A percentile compares a stretch with the other conserved stretches of the same genome.
Conservation (phyloP, 2,329 filamentous ascomycete species). For the Diaporthe australafricana region DNA sequence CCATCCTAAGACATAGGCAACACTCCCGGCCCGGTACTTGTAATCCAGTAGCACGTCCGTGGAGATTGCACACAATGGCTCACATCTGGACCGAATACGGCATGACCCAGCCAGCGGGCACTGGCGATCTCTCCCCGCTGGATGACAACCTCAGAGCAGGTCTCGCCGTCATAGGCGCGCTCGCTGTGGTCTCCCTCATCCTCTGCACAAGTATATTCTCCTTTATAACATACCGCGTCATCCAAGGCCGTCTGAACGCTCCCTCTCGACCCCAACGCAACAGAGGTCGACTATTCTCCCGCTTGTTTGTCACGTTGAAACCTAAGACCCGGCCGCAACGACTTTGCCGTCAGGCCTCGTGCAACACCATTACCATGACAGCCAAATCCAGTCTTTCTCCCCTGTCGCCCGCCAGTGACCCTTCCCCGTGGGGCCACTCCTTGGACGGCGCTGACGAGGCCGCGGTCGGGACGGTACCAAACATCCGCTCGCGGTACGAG, state of each 20-base stretch:
- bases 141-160: conserved; percentile 2
- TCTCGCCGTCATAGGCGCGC: conserved; percentile 12
- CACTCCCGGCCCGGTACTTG: background rate
- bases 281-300: background rate
- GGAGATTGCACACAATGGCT: background rate
- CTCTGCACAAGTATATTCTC: conserved; percentile 23
- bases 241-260: background rate
- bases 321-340: background rate
- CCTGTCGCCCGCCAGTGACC: background rate
- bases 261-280: background rate
- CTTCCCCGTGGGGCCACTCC: background rate
- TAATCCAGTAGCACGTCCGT: background rate
- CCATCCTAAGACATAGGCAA: background rate
- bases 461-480: background rate
- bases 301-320: background rate
- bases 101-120: conserved; percentile 5
- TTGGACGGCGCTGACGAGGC: background rate
- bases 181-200: conserved; percentile 12
- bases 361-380: background rate
- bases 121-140: conserved; percentile 16
- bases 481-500: conserved; percentile 22
- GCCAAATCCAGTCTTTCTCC: background rate
- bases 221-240: conserved; percentile 29
- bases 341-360: background rate
- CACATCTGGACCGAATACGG: conserved; percentile 19